A percentile compares a stretch with the other conserved stretches of the same genome.
These are phyloP conservation scores for Sordariomycetes sp. DNA, from an alignment of 2,329 filamentous ascomycete species.

Conservation along the genomic window DNA sequence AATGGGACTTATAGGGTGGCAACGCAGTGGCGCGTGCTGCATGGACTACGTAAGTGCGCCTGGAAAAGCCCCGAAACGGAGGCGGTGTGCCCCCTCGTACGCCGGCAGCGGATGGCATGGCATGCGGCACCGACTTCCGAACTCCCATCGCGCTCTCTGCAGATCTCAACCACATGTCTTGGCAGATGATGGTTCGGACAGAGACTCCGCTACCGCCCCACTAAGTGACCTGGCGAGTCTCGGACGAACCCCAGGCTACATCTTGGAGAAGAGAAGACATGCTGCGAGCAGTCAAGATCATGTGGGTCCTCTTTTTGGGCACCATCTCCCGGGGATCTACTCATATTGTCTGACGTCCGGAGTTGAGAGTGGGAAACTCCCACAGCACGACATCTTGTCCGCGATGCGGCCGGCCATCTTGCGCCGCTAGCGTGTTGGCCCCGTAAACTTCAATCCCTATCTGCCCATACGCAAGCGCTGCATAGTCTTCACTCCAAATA, in stretches of 20 bases:
- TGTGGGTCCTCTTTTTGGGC: too few relatives aligned
- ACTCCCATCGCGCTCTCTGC: too few relatives aligned
- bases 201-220: neutral
- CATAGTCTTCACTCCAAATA: neutral
- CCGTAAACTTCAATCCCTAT: neutral
- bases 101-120: too few relatives aligned
- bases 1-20: neutral
- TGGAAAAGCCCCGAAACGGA: neutral
- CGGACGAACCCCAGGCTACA: too few relatives aligned
- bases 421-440: neutral
- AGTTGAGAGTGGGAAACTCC: neutral
- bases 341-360: neutral
- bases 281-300: too few relatives aligned
- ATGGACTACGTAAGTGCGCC: neutral
- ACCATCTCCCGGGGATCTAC: too few relatives aligned
- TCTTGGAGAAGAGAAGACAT: too few relatives aligned
- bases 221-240: neutral
- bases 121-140: too few relatives aligned
- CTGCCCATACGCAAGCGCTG: neutral
- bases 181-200: neutral
- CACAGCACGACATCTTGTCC: too few relatives aligned
- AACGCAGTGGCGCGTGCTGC: neutral
- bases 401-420: too few relatives aligned
- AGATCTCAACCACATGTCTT: neutral
- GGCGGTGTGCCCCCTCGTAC: too few relatives aligned